phyloP scores from a whole-genome alignment of 345 rosid species.

The Eutrema japonicum region DNA sequence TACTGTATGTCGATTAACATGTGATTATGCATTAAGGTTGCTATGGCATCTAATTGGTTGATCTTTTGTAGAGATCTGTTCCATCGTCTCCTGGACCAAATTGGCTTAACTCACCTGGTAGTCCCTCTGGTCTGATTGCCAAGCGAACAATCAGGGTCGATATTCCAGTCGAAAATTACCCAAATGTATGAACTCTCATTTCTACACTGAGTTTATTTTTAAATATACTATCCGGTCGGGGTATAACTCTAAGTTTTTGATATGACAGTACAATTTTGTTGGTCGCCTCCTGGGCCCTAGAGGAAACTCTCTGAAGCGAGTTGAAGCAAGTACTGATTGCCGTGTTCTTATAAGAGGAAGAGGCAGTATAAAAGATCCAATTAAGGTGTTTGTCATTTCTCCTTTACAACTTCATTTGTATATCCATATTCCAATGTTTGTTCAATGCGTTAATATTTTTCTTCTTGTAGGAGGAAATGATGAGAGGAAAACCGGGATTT shows the following conservation, averaged over 20 bases:
- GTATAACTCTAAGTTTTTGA: slow-evolving; percentile 33
- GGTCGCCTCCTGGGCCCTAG: slow-evolving; percentile 99
- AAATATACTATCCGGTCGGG: not conserved
- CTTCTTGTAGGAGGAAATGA: slow-evolving; percentile 76
- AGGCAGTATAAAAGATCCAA: slow-evolving; percentile 91
- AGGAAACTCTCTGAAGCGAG: slow-evolving; percentile 96
- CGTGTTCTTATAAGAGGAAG: slow-evolving; percentile 93
- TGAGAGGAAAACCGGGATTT: slow-evolving; percentile 97
- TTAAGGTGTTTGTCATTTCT: slow-evolving; percentile 56
- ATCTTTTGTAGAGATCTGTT: slow-evolving; percentile 64
- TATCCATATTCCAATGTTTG: not conserved
- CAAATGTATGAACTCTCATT: slow-evolving; percentile 59
- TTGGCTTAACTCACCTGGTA: slow-evolving; percentile 75
- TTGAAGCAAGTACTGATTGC: slow-evolving; percentile 94
- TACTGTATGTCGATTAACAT: not conserved
- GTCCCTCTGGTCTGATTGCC: slow-evolving; percentile 85
- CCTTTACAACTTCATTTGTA: slow-evolving; percentile 1
- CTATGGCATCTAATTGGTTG: slow-evolving; percentile 39
- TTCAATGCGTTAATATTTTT: not conserved
- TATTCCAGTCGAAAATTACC: slow-evolving; percentile 88
- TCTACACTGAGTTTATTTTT: not conserved
- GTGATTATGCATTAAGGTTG: slow-evolving; percentile 11
- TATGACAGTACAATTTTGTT: slow-evolving; percentile 89
- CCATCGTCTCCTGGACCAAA: slow-evolving; percentile 68
- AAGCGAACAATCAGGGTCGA: slow-evolving; percentile 89